These are phyloP conservation scores for Uncinocarpus reesii DNA, from an alignment of 2,329 filamentous ascomycete species.

Conservation along the genomic window DNA sequence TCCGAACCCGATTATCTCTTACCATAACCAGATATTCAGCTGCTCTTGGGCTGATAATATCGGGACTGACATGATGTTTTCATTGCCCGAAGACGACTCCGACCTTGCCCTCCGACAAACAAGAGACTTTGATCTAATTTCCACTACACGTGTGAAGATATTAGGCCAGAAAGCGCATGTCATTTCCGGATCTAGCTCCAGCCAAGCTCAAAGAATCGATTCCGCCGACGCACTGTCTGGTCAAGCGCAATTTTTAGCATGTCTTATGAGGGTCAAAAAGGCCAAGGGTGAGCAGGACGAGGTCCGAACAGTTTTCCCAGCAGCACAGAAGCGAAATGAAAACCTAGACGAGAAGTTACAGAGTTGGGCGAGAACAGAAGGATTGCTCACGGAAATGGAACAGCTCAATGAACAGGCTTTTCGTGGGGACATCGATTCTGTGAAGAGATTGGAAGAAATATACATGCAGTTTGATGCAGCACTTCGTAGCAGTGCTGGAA, in stretches of 20 bases:
- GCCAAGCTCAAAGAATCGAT: slow-evolving; percentile 1
- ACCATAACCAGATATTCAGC: slow-evolving; percentile 65
- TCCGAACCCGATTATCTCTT: slow-evolving; percentile 64
- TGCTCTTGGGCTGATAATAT: slow-evolving; percentile 74
- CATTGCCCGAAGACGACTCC: slow-evolving; percentile 38
- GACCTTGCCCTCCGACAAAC: slow-evolving; percentile 35
- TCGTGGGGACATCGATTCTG: slow-evolving; percentile 30
- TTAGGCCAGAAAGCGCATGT: slow-evolving; percentile 56
- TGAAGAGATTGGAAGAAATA: slow-evolving; percentile 29
- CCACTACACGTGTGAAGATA: slow-evolving; percentile 59
- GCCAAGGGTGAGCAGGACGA: slow-evolving; percentile 54
- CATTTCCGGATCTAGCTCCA: slow-evolving; percentile 34
- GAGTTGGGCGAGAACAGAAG: slow-evolving; percentile 32
- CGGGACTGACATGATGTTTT: slow-evolving; percentile 73
- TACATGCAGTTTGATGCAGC: slow-evolving; percentile 21
- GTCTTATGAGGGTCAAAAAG: slow-evolving; percentile 55
- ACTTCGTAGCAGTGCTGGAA: background rate
- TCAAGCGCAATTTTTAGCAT: slow-evolving; percentile 51
- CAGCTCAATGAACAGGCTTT: slow-evolving; percentile 29
- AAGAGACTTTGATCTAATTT: slow-evolving; percentile 57
- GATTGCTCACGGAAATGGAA: slow-evolving; percentile 30
- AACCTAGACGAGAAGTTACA: slow-evolving; percentile 26
- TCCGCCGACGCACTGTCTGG: slow-evolving; percentile 27
- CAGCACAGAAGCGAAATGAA: slow-evolving; percentile 23
- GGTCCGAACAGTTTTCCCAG: slow-evolving; percentile 48